Conservation (phyloP, 352 stramenopile species). For the Elongisporangium anandrum region DNA sequence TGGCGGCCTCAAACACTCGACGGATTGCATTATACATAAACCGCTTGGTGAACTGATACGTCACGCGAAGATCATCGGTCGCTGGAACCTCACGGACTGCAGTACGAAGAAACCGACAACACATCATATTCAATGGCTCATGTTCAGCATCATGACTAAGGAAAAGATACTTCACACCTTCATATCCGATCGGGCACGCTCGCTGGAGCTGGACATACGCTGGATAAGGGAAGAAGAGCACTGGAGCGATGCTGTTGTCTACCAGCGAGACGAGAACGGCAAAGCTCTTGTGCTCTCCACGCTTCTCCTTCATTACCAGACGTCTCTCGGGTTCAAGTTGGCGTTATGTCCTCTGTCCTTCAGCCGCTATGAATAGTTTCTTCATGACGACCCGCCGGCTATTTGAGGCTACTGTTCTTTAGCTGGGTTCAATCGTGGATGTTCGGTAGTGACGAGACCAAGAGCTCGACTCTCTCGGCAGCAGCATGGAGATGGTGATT, state of each 20-base stretch:
- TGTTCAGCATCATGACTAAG: neutral
- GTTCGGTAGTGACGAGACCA: neutral
- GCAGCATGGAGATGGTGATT: slow-evolving; percentile 5
- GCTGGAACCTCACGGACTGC: slow-evolving; percentile 28
- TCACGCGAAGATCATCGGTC: slow-evolving; percentile 23
- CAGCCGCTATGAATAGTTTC: neutral
- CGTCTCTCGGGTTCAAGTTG: neutral
- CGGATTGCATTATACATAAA: slow-evolving; percentile 80
- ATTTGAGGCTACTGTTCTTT: neutral
- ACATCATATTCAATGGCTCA: neutral
- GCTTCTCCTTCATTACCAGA: neutral
- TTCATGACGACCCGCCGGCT: neutral
- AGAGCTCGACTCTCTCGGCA: slow-evolving; percentile 9
- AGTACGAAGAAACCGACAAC: neutral
- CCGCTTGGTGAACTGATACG: slow-evolving; percentile 57
- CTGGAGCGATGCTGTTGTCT: slow-evolving; percentile 15
- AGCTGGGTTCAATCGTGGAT: neutral
- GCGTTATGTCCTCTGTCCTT: neutral
- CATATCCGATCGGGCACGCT: slow-evolving; percentile 45
- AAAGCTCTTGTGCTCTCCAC: slow-evolving; percentile 11
- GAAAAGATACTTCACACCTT: slow-evolving; percentile 24
- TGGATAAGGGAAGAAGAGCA: slow-evolving; percentile 70
- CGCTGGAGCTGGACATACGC: slow-evolving; percentile 31
- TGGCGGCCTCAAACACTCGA: slow-evolving; percentile 43
- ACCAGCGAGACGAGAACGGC: slow-evolving; percentile 55